Evolutionary conservation across 768 basidiomycete genomes (phyloP), one percentile per base, ranked within the genome.

Genomic region (Terana coerulea): DNA sequence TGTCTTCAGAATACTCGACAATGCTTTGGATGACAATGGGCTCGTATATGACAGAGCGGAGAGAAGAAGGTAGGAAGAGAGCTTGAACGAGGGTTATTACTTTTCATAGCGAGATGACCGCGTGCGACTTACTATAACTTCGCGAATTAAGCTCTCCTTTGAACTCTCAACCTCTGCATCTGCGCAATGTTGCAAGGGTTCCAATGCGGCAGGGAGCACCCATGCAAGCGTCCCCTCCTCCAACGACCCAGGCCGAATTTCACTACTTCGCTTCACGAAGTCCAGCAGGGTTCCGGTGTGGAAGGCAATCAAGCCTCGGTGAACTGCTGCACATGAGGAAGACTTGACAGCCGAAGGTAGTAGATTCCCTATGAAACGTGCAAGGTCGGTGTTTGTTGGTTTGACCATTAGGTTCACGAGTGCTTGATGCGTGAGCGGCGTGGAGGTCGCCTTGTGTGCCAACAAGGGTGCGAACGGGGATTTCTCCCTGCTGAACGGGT

Each of bases 291-390:
- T 79, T 6, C 88, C 84, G 6, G 88, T 79, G 66, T 91, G 90
- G 70, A 98, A 98, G 0, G 84, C 83, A 37, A 92, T 67, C 14
- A 98, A 69, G 0, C 87, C 79, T 31, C 84, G 84, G 63, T 95
- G 44, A 54, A 66, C 33, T 15, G 51, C 63, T 10, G 64, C 67
- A 55, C 70, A 60, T 5, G 25, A 29, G 2, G 47, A 3, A 12
- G 47, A n/a, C 60, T 81, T 79, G 47, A 86, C 51, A 0, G 83
- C 75, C 17, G 61, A 62, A 0, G 88, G 84, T 2, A 95, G 75
- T 12, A 95, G 67, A 4, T 74, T 72, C 1, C 80, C 70, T 6
- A 91, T 71, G 57, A 90, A 88, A 17, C 87, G 84, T 4, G 92
- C 79, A 4, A 93, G 69, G 26, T 88, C 85, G 17, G 77, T 69